A percentile compares a stretch with the other conserved stretches of the same genome.
Conservation (phyloP, 2,329 filamentous ascomycete species). For the Magnaporthiopsis incrustans region DNA sequence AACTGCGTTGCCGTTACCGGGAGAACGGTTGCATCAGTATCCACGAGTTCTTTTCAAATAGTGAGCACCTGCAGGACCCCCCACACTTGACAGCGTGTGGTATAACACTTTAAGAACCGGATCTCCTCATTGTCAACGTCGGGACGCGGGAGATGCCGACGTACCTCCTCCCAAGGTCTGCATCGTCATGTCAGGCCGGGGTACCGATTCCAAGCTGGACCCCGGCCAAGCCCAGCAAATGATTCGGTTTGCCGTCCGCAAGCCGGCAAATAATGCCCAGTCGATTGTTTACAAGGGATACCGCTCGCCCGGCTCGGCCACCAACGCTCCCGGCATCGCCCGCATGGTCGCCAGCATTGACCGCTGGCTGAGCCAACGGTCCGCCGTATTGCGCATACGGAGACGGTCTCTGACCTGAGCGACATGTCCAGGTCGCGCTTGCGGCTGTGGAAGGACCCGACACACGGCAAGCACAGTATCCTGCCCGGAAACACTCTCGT, state of each 20-base stretch:
- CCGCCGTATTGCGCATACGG: conserved; percentile 35
- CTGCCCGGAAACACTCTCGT: conserved; percentile 71
- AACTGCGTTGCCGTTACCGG: background rate
- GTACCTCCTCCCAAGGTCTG: conserved; percentile 64
- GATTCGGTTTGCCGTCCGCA: conserved; percentile 64
- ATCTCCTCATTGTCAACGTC: conserved; percentile 58
- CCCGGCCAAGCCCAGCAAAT: conserved; percentile 56
- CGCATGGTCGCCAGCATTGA: conserved; percentile 74
- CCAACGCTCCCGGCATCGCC: conserved; percentile 50
- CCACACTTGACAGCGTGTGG: conserved; percentile 9
- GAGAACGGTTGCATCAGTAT: conserved; percentile 28
- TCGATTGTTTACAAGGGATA: conserved; percentile 61
- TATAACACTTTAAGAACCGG: conserved; percentile 21
- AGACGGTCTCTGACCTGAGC: no score
- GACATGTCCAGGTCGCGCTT: no score
- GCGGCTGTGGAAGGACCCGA: conserved; percentile 51
- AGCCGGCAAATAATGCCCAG: conserved; percentile 56
- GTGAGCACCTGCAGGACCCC: conserved; percentile 21
- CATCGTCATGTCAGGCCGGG: conserved; percentile 57
- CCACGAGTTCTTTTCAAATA: conserved; percentile 33
- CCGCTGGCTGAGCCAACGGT: conserved; percentile 65
- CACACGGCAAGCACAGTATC: conserved; percentile 41
- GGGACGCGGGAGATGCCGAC: conserved; percentile 48
- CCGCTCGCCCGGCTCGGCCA: conserved; percentile 38
- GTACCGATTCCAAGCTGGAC: conserved; percentile 49